A percentile compares a stretch with the other conserved stretches of the same genome.
phyloP scores from a whole-genome alignment of 805 yeast species.

The Yamadazyma tumulicola region DNA sequence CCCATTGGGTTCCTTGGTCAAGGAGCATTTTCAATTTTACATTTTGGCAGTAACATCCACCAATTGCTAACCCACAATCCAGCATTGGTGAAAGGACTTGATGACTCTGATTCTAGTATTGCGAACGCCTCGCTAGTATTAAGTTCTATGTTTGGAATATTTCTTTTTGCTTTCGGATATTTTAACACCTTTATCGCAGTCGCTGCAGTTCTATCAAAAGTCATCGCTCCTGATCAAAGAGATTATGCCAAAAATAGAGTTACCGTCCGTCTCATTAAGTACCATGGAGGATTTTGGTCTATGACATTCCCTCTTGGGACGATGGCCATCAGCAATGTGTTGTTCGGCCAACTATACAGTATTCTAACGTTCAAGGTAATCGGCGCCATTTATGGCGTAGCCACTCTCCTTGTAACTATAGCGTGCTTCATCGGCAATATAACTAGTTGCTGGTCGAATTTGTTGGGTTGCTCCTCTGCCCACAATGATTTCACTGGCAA shows the following conservation, averaged over 20 bases:
- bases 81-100: conserved; percentile 1
- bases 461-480: no score
- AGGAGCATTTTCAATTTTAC: conserved; percentile 66
- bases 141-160: conserved; percentile 38
- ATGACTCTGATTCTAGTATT: conserved; percentile 4
- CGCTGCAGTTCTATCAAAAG: conserved; percentile 40
- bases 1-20: conserved; percentile 87
- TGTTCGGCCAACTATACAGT: conserved; percentile 47
- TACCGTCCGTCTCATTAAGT: no score
- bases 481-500: no score
- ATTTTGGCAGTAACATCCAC: conserved; percentile 46
- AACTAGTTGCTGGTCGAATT: no score
- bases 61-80: conserved; percentile 12
- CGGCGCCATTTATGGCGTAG: conserved; percentile 56
- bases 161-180: conserved; percentile 53
- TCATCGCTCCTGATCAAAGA: no score
- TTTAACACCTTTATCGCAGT: conserved; percentile 42
- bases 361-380: conserved; percentile 59
- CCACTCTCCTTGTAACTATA: conserved; percentile 42
- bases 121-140: conserved; percentile 8
- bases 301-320: conserved; percentile 91
- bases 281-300: conserved; percentile 49
- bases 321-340: conserved; percentile 57
- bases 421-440: conserved; percentile 32
- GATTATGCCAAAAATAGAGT: no score